Evolutionary conservation across 768 basidiomycete species (phyloP), one percentile per base, ranked within the genome.

Genomic region (Dictyophora rubrovolvata): DNA sequence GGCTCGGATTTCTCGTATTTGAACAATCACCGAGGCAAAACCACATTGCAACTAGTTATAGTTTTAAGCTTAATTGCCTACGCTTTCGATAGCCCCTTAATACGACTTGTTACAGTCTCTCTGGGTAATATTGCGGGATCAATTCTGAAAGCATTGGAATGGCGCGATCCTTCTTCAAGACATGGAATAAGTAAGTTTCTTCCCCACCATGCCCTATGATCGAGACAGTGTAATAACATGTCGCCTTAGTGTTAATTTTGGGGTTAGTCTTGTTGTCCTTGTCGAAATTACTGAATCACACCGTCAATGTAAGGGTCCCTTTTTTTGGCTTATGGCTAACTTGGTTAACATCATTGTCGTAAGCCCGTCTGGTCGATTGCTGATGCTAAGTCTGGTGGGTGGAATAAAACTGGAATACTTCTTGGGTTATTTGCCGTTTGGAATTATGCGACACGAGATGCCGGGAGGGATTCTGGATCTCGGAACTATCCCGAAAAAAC

Each of bases 261-360:
- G 91, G 90, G 1, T 72, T 93, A 16, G 65, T 89, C 23, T 60
- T 86, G 5, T 79, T 86, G 0, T 80, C 85, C 1, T 63, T 91
- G 17, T 75, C 83, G 18, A 94, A 93, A 68, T 86, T 87, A 62
- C 75, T 80, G 14, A 90, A 92, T 65, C 78, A 89, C 65, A 83
- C 85, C 0, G 91, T 88, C 63, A 92, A 92, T 65, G 90, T 89
- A 62, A 22, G 49, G 12, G 42, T 37, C 12, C 42, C 10, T 12
- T 5, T 51, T 33, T 52, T 8, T 53, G 2, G 16, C 35, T 18
- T 6, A 20, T 5, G 18, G 4, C 36, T 36, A n/a, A 4, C 28
- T 53, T 5, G 33, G 14, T 1, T 59, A 53, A 42, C 23, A 14
- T 28, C 55, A 21, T 34, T 56, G 20, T n/a, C 49, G 18, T 23